Evolutionary conservation across 371 early-diverging fungal genomes (phyloP), one percentile per base, ranked within the genome.

Genomic region (Mortierella sp.): DNA sequence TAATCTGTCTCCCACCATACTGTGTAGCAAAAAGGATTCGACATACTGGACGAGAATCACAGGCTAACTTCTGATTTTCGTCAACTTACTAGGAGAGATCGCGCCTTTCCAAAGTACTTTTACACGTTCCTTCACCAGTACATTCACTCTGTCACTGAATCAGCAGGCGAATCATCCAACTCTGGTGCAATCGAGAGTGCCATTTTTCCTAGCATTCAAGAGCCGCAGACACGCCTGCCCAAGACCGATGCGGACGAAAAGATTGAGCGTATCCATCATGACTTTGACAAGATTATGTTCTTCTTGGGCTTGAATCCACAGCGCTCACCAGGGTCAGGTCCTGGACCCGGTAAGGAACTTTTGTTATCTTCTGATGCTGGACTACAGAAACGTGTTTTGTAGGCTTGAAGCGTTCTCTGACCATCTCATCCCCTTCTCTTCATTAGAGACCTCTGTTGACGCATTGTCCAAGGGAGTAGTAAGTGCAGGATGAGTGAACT

Each of bases 51-150:
- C 14, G 8, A 16, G 58, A 31, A 58, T 7, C 7, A 8, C 58
- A 19, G 2, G 37, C 58, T 34, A 19, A 55, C 37, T 26, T 29
- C 9, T 40, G 24, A 4, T 9, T 34, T 70, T 19, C 39, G 13
- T 47, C 29, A 11, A 53, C 14, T 2, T 37, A 8, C 31, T 72
- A 92, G 93, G 90, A 88, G 92, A 40, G 95, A 92, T 31, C 91
- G 87, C 43, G 93, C 93, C 41, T 97, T 97, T 67, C 96, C 95
- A 19, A 89, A 92, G 37, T 92, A 92, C 74, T 93, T 93, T 75
- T 91, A 91, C 70, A 89, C 94, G 0, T 97, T 95, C 70, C 85
- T 97, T 29, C 94, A 96, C 74, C 90, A 89, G 47, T 96, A 95
- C 78, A 87, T 96, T 71, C 87, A 91, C 52, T 89, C 94, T 0